Base-by-base conservation (phyloP, 1,284 basidiomycete genomes). In the Filobasidium uniguttulatum region DNA sequence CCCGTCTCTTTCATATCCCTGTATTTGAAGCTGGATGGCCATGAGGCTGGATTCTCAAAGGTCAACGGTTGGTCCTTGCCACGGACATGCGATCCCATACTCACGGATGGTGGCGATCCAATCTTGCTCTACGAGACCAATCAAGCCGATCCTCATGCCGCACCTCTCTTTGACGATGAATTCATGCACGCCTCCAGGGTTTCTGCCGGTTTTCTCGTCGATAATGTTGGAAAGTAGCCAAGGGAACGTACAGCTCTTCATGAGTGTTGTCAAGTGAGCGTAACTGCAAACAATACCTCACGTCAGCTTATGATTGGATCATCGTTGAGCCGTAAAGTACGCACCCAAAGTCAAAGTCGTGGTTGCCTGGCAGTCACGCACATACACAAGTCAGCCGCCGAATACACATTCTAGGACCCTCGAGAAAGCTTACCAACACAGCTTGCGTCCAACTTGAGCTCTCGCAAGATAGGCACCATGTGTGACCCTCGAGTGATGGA, bases 401-500 rank as follows among this genome's bases (percentile, higher is more conserved):
- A 19, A 5, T 3, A 20, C 59, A 58, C 20, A 61, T 45, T 35
- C 57, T 56, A 52, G 59, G 56, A 17, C 48, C 48, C 44, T 14
- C 64, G 50, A 51, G 57, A 54, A 9, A 54, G 44, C 40, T 43
- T 20, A 54, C 74, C 60, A 82, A 50, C 22, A 52, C 64, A 67
- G 7, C 67, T 59, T 17, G 55, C 57, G 53, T 70, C 69, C 3
- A 70, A 46, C 40, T 65, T 61, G 26, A 71, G 51, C 2, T 62
- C 62, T 44, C 90, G 89, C 70, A 89, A 77, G 17, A 89, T 77
- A 2, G 85, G 85, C 57, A 87, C 85, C 85, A 93, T 85, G 75
- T 93, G 87, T 53, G 82, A 87, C 36, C 89, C 89, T 64, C 89
- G 73, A 3, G 88, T 91, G 20, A 94, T 81, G 7, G 82, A 81